Percentiles rank a stretch among this genome's conserved stretches.
phyloP scores from a whole-genome alignment of 1,284 basidiomycete species.

The Moniliophthora roreri region DNA sequence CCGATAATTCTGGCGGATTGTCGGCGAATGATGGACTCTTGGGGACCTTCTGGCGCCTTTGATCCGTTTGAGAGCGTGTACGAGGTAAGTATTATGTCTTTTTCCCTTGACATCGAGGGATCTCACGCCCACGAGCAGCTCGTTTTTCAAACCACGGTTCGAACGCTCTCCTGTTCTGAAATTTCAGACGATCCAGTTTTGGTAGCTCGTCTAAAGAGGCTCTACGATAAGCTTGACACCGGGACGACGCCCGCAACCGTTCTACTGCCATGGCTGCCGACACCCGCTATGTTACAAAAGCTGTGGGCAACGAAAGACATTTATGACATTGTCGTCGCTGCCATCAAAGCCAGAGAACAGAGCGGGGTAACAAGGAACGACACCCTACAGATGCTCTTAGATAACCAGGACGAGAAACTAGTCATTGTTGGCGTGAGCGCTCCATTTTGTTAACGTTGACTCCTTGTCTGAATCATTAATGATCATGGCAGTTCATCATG shows the following conservation, averaged over 20 bases:
- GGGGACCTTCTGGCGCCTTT: constrained; percentile 58
- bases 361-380: constrained; percentile 60
- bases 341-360: constrained; percentile 52
- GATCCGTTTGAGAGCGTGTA: constrained; percentile 73
- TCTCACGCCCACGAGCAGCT: constrained; percentile 40
- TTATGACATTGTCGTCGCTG: constrained; percentile 61
- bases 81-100: constrained; percentile 48
- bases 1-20: constrained; percentile 63
- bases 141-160: constrained; percentile 68
- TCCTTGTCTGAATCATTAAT: constrained; percentile 18
- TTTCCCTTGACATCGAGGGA: constrained; percentile 4
- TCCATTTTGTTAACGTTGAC: constrained; percentile 19
- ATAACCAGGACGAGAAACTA: constrained; percentile 61
- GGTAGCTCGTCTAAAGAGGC: constrained; percentile 55
- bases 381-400: constrained; percentile 70
- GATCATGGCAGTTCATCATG: constrained; percentile 64
- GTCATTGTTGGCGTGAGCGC: constrained; percentile 65
- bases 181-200: constrained; percentile 61
- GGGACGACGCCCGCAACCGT: constrained; percentile 71
- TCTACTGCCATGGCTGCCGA: constrained; percentile 71
- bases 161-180: constrained; percentile 62
- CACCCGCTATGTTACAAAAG: constrained; percentile 66
- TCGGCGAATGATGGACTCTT: constrained; percentile 53
- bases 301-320: constrained; percentile 69
- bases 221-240: constrained; percentile 66